Percentiles rank a stretch among this genome's conserved stretches.
Conservation (phyloP, 352 stramenopile species). For the Nothophytophthora sp. region DNA sequence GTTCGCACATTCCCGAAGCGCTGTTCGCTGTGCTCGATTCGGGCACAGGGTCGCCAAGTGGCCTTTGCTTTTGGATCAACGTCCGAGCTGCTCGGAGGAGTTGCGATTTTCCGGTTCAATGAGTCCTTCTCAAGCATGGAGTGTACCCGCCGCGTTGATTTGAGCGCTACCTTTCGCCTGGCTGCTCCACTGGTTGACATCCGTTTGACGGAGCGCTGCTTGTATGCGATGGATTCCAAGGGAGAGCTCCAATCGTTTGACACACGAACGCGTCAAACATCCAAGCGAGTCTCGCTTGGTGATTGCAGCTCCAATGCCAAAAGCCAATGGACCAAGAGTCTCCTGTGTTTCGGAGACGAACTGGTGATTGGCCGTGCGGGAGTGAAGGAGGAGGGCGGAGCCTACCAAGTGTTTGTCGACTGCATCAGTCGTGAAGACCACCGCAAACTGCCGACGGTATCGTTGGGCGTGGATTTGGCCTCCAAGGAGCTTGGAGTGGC, state of each 20-base stretch:
- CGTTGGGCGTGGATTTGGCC: background rate
- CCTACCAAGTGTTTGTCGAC: background rate
- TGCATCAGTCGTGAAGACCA: conserved; percentile 36
- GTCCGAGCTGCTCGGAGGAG: background rate
- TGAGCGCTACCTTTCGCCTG: conserved; percentile 16
- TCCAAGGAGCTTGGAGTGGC: conserved; percentile 7
- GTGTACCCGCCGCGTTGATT: conserved; percentile 1
- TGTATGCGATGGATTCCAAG: conserved; percentile 18
- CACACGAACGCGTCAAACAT: conserved; percentile 18
- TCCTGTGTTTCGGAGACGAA: conserved; percentile 24
- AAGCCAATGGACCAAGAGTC: conserved; percentile 9
- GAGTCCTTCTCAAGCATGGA: conserved; percentile 19
- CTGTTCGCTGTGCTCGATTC: conserved; percentile 18
- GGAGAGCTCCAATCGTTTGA: conserved; percentile 24
- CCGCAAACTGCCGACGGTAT: conserved; percentile 19
- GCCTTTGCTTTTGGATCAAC: conserved; percentile 14
- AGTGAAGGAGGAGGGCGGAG: conserved; percentile 1
- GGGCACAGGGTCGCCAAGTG: conserved; percentile 12
- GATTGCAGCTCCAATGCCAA: background rate
- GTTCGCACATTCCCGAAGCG: conserved; percentile 11
- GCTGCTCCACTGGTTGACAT: conserved; percentile 11
- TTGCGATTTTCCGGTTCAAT: conserved; percentile 26
- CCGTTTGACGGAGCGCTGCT: conserved; percentile 12
- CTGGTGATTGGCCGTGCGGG: conserved; percentile 12
- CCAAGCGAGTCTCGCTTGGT: conserved; percentile 8